phyloP scores from a whole-genome alignment of 305 asterid species.

The Salvia sclarea region DNA sequence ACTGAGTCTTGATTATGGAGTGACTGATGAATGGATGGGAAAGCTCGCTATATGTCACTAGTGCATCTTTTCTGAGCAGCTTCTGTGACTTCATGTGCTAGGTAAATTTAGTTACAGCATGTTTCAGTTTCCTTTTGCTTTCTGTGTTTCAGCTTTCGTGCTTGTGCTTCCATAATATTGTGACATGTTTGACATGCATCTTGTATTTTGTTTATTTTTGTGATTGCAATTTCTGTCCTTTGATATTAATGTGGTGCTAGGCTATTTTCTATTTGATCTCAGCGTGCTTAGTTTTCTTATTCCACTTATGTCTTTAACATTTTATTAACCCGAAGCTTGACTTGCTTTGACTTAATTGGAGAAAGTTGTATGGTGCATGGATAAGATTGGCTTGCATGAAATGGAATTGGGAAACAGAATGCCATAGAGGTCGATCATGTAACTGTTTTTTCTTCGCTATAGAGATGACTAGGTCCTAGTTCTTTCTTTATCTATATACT shows the following conservation, averaged over 20 bases:
- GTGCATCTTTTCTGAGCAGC: conserved; percentile 22
- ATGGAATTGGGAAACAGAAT: not conserved
- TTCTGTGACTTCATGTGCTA: conserved; percentile 28
- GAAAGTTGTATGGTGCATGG: not conserved
- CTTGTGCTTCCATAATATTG: not conserved
- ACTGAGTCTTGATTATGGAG: conserved; percentile 82
- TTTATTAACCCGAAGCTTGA: not conserved
- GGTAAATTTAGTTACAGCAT: conserved; percentile 36
- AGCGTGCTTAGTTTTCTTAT: not conserved
- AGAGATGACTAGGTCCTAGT: not conserved
- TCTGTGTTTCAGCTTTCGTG: not conserved
- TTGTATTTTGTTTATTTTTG: not conserved
- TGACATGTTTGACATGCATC: not conserved
- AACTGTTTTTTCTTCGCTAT: not conserved
- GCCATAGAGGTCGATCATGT: not conserved
- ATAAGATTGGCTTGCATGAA: not conserved
- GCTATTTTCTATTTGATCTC: not conserved
- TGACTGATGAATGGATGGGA: conserved; percentile 62
- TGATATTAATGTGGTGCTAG: not conserved
- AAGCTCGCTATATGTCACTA: conserved; percentile 76
- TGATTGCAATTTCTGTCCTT: not conserved
- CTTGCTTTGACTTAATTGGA: conserved; percentile 11
- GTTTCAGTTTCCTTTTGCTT: not conserved
- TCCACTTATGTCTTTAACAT: not conserved
- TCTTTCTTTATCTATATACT: not conserved